Conservation (phyloP, 495 filamentous ascomycete species). For the Xylaria palmicola region DNA sequence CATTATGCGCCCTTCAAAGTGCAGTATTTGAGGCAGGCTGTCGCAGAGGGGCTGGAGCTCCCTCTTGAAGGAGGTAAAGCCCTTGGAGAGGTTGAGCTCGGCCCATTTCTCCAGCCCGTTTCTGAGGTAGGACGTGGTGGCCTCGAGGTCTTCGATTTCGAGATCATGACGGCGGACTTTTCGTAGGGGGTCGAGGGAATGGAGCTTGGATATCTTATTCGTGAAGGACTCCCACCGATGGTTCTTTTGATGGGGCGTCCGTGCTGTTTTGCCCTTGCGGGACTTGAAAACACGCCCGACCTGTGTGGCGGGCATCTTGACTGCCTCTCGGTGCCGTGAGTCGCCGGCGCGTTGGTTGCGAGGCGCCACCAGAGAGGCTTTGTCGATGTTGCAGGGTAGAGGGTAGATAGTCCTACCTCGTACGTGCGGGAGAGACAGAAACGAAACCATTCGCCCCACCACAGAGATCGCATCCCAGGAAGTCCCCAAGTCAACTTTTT, state of each 20-base stretch:
- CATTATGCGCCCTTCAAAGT: constrained; percentile 84
- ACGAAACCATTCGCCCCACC: constrained; percentile 8
- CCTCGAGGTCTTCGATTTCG: constrained; percentile 68
- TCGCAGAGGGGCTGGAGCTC: constrained; percentile 76
- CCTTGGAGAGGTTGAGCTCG: constrained; percentile 82
- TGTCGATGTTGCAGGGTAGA: not conserved
- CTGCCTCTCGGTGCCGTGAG: not conserved
- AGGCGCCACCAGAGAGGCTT: not conserved
- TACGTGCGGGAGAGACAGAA: not conserved
- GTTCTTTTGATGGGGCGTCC: constrained; percentile 70
- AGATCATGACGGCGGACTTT: constrained; percentile 78
- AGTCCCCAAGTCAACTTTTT: constrained; percentile 15
- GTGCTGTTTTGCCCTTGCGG: constrained; percentile 59
- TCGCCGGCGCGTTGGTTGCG: not conserved
- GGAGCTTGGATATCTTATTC: constrained; percentile 87
- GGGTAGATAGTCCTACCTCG: no score
- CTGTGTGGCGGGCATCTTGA: constrained; percentile 53
- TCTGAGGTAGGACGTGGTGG: constrained; percentile 75
- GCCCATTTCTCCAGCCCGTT: constrained; percentile 82
- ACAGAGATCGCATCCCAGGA: constrained; percentile 7
- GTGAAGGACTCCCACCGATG: constrained; percentile 93
- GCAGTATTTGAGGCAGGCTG: constrained; percentile 85
- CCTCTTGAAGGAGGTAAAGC: constrained; percentile 70
- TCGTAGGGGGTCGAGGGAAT: constrained; percentile 81
- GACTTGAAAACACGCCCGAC: constrained; percentile 66